phyloP scores from a whole-genome alignment of 2,329 filamentous ascomycete genomes.

The Pseudogymnoascus sp. region DNA sequence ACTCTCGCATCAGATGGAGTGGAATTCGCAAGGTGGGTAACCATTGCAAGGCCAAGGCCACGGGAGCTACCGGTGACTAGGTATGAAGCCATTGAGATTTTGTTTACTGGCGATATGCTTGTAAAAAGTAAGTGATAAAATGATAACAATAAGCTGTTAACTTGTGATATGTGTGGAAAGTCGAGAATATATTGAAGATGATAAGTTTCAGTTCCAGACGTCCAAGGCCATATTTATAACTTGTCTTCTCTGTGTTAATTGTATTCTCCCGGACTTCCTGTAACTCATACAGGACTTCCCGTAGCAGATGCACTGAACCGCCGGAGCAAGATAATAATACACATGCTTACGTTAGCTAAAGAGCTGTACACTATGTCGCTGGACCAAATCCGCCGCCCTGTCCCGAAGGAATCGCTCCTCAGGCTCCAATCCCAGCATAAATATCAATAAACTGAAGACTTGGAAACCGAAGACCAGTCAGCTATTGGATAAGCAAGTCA shows the following conservation, averaged over 20 bases:
- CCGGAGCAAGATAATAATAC: not conserved
- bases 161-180: not conserved
- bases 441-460: not conserved
- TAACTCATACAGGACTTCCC: too few species aligned
- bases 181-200: not conserved
- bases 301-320: not conserved
- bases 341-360: not conserved
- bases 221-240: not conserved
- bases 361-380: not conserved
- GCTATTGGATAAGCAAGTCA: not conserved
- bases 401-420: not conserved
- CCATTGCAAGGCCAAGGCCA: constrained; percentile 22
- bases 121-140: not conserved
- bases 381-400: not conserved
- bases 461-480: not conserved
- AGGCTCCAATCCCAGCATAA: not conserved
- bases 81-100: constrained; percentile 15
- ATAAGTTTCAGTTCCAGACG: not conserved
- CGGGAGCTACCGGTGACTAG: constrained; percentile 21
- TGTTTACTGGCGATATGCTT: not conserved
- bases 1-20: not conserved
- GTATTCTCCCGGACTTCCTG: not conserved
- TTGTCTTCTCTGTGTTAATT: not conserved
- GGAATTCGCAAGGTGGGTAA: constrained; percentile 18
- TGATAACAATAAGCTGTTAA: not conserved